Base-by-base conservation (phyloP, 1,284 basidiomycete genomes). In the Entoloma clypeatum region DNA sequence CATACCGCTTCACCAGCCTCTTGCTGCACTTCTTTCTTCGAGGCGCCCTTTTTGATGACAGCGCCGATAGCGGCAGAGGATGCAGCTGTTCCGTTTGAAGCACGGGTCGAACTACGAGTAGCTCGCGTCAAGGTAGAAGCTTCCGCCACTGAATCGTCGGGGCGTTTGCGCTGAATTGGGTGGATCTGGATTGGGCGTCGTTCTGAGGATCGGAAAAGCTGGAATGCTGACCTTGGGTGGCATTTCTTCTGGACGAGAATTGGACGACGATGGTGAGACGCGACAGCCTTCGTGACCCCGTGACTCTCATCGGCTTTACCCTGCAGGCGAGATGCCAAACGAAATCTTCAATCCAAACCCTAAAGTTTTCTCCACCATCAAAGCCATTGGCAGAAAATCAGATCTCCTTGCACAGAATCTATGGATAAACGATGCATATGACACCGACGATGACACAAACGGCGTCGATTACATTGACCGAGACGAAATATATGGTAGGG, bases 321-420 rank as follows among this genome's bases (percentile, higher is more conserved):
- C 28, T 34, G 27, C 28, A 9, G 17, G 30, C 26, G 44, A 42
- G 36, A 78, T 76, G 74, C 57, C 68, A 35, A 56, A 62, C 31
- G 70, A 75, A 59, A 63, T 81, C 33, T 82, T 78, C 64, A 83
- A 83, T 54, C 72, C 77, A 27, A 82, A 83, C 58, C 80, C 81
- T 11, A 72, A 69, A 9, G 60, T 81, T 16, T 81, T 79, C 50
- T 61, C 72, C 0, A 58, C 69, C 4, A 56, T 69, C 7, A 75
- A 71, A 21, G 55, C 66, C 0, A 49, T 59, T 17, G 55, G 57
- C 50, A 62, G 53, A 39, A 66, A 56, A 52, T 64, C 51, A 46
- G 67, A 65, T 52, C 49, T 51, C 38, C 57, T 52, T 36, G 60
- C 54, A 37, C 66, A 63, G 34, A 73, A 71, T 21, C 61, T 81